Conservation (phyloP, 2,329 filamentous ascomycete genomes). For the Orbilia javanica region DNA sequence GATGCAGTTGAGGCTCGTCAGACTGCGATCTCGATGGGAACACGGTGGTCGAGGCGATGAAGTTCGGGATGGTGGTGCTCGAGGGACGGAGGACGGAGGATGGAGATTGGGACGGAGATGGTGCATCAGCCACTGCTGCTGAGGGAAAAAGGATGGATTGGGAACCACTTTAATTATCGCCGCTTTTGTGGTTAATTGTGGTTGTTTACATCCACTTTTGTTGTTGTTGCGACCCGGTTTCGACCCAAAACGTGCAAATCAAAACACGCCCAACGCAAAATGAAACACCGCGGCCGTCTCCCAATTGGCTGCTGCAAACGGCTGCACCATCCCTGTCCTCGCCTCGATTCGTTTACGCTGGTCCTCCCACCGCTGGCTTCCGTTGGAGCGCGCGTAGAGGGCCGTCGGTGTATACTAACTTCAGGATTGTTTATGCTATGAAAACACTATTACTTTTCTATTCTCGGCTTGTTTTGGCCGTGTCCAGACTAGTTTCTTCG, state of each 20-base stretch:
- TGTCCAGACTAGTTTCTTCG: not conserved
- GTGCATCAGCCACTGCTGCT: not conserved
- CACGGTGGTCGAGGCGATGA: not conserved
- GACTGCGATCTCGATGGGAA: constrained; percentile 6
- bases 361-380: not conserved
- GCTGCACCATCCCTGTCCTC: constrained; percentile 9
- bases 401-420: too few relatives aligned
- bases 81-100: not conserved
- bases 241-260: constrained; percentile 55
- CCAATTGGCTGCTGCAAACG: constrained; percentile 9
- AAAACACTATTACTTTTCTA: not conserved
- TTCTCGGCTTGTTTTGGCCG: not conserved
- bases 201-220: constrained; percentile 52
- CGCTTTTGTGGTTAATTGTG: constrained; percentile 8
- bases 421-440: not conserved
- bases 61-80: not conserved
- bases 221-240: constrained; percentile 35
- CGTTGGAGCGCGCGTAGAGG: constrained; percentile 2
- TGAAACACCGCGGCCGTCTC: constrained; percentile 6
- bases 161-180: constrained; percentile 11
- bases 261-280: constrained; percentile 53
- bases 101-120: constrained; percentile 20
- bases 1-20: constrained; percentile 37
- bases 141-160: not conserved
- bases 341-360: not conserved